phyloP scores from a whole-genome alignment of 78 protist genomes.

The slime mould (Dictyostelium discoideum) region DNA sequence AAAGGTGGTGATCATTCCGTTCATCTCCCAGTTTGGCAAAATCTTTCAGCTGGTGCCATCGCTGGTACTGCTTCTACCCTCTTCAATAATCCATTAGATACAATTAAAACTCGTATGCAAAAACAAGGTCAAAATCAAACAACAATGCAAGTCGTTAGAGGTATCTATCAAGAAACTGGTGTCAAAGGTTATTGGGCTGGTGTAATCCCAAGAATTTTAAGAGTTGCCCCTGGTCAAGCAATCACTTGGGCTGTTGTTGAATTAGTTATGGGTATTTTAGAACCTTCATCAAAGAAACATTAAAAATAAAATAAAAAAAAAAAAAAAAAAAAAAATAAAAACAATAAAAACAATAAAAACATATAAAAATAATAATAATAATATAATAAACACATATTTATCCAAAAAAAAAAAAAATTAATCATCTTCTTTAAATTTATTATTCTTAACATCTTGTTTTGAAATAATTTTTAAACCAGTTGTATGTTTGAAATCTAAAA shows the following conservation, averaged over 20 bases:
- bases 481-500: constrained; percentile 38
- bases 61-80: constrained; percentile 73
- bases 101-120: constrained; percentile 79
- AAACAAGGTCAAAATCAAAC: constrained; percentile 76
- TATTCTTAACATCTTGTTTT: not conserved
- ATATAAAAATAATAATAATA: not conserved
- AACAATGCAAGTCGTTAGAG: constrained; percentile 36
- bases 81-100: constrained; percentile 64
- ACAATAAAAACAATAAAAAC: not conserved
- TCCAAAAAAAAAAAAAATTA: not conserved
- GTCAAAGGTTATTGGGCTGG: constrained; percentile 72
- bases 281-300: not conserved
- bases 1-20: constrained; percentile 68
- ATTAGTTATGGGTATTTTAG: constrained; percentile 29
- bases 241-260: constrained; percentile 81
- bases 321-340: too few species aligned
- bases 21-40: constrained; percentile 69
- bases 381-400: too few species aligned
- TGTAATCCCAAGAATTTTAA: constrained; percentile 29
- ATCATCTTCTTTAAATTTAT: constrained; percentile 7
- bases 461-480: constrained; percentile 25
- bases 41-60: constrained; percentile 58
- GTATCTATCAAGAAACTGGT: constrained; percentile 62
- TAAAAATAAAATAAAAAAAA: not conserved
- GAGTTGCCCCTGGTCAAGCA: constrained; percentile 45